Evolutionary conservation across 805 yeast genomes (phyloP).

Genomic region (Suhomyces xylopsoci): DNA sequence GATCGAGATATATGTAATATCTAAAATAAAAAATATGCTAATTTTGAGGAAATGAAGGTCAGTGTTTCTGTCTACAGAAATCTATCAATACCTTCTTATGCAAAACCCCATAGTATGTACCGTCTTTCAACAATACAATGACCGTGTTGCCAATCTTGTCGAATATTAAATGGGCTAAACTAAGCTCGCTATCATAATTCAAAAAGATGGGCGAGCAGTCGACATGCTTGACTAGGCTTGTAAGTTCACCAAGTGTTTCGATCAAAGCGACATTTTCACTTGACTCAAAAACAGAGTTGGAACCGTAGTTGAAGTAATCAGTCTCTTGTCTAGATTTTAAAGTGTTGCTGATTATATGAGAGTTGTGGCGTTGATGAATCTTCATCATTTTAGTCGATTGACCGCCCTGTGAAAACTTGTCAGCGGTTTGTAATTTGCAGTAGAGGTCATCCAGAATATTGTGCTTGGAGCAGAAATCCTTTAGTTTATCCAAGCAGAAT

Average conservation of each 20-base stretch:
- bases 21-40: neutral
- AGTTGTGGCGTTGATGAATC: conserved; percentile 2
- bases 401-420: neutral
- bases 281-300: conserved; percentile 5
- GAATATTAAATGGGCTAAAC: conserved; percentile 50
- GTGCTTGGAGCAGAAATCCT: conserved; percentile 24
- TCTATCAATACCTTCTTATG: conserved; percentile 55
- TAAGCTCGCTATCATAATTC: conserved; percentile 46
- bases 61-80: conserved; percentile 23
- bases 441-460: conserved; percentile 26
- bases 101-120: conserved; percentile 48
- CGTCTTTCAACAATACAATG: conserved; percentile 43
- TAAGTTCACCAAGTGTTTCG: conserved; percentile 21
- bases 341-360: neutral
- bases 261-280: conserved; percentile 9
- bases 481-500: conserved; percentile 45
- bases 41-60: neutral
- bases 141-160: conserved; percentile 52
- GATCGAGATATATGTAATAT: neutral
- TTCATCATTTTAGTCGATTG: neutral
- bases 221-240: conserved; percentile 41
- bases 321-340: conserved; percentile 1
- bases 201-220: conserved; percentile 48
- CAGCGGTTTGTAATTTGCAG: conserved; percentile 19
- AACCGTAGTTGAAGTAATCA: conserved; percentile 27